These are phyloP conservation scores for Boletus subcaerulescens DNA, from an alignment of 768 basidiomycete species.

Conservation along the genomic window DNA sequence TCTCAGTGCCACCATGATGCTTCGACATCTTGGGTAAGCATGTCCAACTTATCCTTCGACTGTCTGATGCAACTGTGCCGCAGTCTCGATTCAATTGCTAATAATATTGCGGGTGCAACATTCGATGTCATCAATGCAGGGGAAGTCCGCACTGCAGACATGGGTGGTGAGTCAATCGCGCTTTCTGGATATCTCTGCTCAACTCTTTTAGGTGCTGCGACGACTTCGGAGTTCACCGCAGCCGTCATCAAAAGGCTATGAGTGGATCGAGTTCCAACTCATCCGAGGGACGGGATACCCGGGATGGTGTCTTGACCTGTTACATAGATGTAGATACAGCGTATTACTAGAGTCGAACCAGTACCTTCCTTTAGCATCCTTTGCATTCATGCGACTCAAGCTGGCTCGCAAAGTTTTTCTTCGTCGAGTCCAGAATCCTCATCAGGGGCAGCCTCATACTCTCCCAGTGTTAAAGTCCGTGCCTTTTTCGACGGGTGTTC, in stretches of 20 bases:
- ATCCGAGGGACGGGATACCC: background rate
- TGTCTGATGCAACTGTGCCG: conserved; percentile 6
- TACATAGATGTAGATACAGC: conserved; percentile 26
- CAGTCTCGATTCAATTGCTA: conserved; percentile 89
- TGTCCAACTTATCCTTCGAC: conserved; percentile 11
- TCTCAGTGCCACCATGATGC: conserved; percentile 96
- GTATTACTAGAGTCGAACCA: conserved; percentile 13
- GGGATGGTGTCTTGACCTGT: conserved; percentile 6
- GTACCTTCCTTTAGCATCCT: conserved; percentile 13
- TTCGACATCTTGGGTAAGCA: conserved; percentile 88
- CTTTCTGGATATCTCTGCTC: conserved; percentile 1
- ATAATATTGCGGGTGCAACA: conserved; percentile 87
- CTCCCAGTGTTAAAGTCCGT: conserved; percentile 42
- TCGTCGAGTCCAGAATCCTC: conserved; percentile 45
- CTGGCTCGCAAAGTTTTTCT: conserved; percentile 33
- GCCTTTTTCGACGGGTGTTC: conserved; percentile 41
- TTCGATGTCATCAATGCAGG: conserved; percentile 90
- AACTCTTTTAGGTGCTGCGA: conserved; percentile 62
- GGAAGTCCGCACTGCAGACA: conserved; percentile 89
- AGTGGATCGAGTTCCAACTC: conserved; percentile 4
- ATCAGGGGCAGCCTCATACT: conserved; percentile 52
- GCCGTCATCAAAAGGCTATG: conserved; percentile 84
- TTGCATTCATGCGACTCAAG: conserved; percentile 1
- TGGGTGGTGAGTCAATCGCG: conserved; percentile 69
- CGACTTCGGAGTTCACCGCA: conserved; percentile 92